Percentiles rank a stretch among this genome's conserved stretches.
These are phyloP conservation scores for Penicillium pancosmium DNA, from an alignment of 495 filamentous ascomycete species.

Conservation along the genomic window DNA sequence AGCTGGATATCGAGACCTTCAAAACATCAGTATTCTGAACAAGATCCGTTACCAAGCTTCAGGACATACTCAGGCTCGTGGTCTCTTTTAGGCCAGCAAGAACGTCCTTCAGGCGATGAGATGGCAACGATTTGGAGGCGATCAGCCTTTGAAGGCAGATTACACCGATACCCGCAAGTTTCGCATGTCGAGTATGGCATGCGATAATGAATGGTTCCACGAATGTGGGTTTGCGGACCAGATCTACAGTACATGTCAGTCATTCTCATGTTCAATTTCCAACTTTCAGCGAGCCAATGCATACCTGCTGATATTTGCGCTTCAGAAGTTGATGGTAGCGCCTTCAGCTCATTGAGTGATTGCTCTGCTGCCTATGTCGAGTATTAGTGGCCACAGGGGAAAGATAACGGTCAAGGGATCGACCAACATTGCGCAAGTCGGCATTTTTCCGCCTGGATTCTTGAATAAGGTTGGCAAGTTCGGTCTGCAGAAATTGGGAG, in stretches of 20 bases:
- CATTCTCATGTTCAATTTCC: not conserved
- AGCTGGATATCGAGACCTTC: conserved; percentile 88
- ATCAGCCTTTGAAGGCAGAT: conserved; percentile 88
- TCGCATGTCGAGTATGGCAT: conserved; percentile 84
- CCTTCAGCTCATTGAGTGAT: conserved; percentile 86
- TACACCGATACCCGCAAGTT: conserved; percentile 82
- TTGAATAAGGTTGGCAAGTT: conserved; percentile 90
- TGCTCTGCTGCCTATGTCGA: conserved; percentile 81
- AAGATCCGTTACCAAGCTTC: not conserved
- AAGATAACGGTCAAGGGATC: conserved; percentile 6
- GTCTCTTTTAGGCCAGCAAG: conserved; percentile 85
- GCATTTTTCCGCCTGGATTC: conserved; percentile 92
- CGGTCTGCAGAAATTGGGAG: conserved; percentile 83
- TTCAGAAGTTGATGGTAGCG: conserved; percentile 74
- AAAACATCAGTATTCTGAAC: conserved; percentile 31
- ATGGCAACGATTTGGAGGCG: conserved; percentile 74
- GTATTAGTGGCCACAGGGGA: conserved; percentile 21
- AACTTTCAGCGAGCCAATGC: not conserved
- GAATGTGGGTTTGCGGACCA: conserved; percentile 78
- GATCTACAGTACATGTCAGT: conserved; percentile 60
- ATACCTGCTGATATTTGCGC: conserved; percentile 83
- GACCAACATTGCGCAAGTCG: conserved; percentile 78
- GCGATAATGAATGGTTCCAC: conserved; percentile 91
- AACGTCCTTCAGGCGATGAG: conserved; percentile 74
- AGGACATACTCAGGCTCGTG: conserved; percentile 58